Percentiles rank a stretch among this genome's conserved stretches.
Conservation (phyloP, 495 filamentous ascomycete genomes). For the Cetradonia linearis region DNA sequence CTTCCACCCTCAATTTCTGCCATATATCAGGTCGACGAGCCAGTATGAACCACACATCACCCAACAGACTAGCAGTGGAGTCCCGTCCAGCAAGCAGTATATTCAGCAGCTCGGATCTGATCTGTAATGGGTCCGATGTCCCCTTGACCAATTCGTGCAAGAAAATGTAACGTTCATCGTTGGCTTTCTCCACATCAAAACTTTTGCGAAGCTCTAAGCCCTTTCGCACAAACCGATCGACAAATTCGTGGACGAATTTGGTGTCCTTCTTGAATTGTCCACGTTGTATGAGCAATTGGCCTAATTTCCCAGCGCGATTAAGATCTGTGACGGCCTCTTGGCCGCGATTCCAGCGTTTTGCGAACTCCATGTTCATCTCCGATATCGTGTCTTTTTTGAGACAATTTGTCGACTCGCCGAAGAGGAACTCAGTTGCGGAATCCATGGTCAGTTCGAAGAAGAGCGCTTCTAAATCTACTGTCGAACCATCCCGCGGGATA, state of each 20-base stretch:
- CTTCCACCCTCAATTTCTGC: constrained; percentile 20
- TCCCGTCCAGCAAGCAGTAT: constrained; percentile 56
- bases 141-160: constrained; percentile 51
- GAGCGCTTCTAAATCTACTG: constrained; percentile 52
- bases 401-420: constrained; percentile 44
- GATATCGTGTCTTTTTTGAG: constrained; percentile 26
- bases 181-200: constrained; percentile 20
- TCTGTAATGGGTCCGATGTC: constrained; percentile 46
- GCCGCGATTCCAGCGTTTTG: constrained; percentile 36
- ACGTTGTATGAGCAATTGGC: constrained; percentile 34
- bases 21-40: constrained; percentile 23
- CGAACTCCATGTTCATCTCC: constrained; percentile 26
- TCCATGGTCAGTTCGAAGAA: constrained; percentile 56
- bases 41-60: constrained; percentile 21
- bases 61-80: constrained; percentile 37
- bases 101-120: constrained; percentile 55
- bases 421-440: constrained; percentile 58
- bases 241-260: constrained; percentile 36
- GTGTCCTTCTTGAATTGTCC: constrained; percentile 32
- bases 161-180: constrained; percentile 45
- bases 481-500: constrained; percentile 36
- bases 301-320: constrained; percentile 29
- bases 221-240: constrained; percentile 38
- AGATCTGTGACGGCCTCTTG: constrained; percentile 34
- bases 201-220: constrained; percentile 33